Evolutionary conservation across 2,329 filamentous ascomycete species (phyloP).

Genomic region (Tolypocladium tropicale): DNA sequence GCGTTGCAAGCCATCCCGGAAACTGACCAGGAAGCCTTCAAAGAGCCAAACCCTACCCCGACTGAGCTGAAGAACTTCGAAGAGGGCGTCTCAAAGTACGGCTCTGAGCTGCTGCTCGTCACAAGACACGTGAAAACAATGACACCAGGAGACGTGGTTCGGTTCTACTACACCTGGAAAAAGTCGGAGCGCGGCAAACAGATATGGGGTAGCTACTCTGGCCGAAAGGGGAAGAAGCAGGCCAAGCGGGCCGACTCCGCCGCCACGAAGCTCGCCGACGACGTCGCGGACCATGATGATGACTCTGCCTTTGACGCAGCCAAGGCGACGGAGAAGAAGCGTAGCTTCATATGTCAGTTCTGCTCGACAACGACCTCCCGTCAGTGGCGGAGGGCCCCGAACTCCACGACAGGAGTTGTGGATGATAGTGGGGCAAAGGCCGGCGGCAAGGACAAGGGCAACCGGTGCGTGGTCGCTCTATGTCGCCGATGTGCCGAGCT

Average conservation of each 20-base stretch:
- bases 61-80: slow-evolving; percentile 85
- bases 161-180: slow-evolving; percentile 98
- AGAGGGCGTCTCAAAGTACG: slow-evolving; percentile 79
- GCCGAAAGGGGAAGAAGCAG: slow-evolving; percentile 84
- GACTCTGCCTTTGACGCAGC: slow-evolving; percentile 92
- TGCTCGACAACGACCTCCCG: slow-evolving; percentile 70
- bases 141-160: slow-evolving; percentile 69
- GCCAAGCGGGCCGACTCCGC: slow-evolving; percentile 62
- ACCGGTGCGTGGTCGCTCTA: slow-evolving; percentile 67
- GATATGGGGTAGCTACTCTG: slow-evolving; percentile 83
- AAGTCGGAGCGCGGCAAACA: slow-evolving; percentile 78
- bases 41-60: slow-evolving; percentile 71
- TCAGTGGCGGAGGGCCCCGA: slow-evolving; percentile 87
- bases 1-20: slow-evolving; percentile 62
- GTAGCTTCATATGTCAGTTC: slow-evolving; percentile 88
- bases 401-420: slow-evolving; percentile 60
- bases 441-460: slow-evolving; percentile 67
- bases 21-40: slow-evolving; percentile 61
- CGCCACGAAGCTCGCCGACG: slow-evolving; percentile 71
- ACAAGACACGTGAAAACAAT: slow-evolving; percentile 79
- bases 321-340: slow-evolving; percentile 71
- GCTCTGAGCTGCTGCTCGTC: slow-evolving; percentile 78
- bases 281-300: slow-evolving; percentile 84
- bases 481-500: slow-evolving; percentile 85
- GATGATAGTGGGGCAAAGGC: slow-evolving; percentile 45